phyloP scores from a whole-genome alignment of 306 rosid genomes.

The Mucuna pruriens region DNA sequence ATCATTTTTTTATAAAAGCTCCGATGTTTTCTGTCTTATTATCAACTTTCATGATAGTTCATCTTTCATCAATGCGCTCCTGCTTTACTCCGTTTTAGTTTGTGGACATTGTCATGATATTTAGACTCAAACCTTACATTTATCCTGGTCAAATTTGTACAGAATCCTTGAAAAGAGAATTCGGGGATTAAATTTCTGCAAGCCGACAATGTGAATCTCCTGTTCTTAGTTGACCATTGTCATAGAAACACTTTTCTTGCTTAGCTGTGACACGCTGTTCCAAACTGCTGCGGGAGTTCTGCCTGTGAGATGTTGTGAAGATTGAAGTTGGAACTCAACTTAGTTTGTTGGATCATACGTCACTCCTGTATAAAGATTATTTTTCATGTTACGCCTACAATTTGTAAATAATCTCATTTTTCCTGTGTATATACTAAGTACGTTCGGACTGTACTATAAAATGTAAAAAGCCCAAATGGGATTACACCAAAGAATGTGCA shows the following conservation, averaged over 20 bases:
- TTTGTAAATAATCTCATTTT: slow-evolving; percentile 22
- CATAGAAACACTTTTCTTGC: slow-evolving; percentile 23
- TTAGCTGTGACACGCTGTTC: slow-evolving; percentile 17
- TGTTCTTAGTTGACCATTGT: slow-evolving; percentile 28
- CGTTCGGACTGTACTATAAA: background rate
- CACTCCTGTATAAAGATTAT: slow-evolving; percentile 9
- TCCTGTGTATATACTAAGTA: slow-evolving; percentile 8
- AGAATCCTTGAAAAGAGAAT: slow-evolving; percentile 64
- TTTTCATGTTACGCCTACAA: slow-evolving; percentile 19
- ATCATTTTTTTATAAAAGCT: background rate
- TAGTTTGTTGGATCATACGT: background rate
- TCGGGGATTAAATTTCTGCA: slow-evolving; percentile 42
- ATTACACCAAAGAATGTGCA: background rate
- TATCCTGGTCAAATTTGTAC: slow-evolving; percentile 43
- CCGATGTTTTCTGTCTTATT: background rate
- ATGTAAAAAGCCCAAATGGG: background rate
- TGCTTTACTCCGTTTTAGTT: background rate
- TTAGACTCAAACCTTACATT: slow-evolving; percentile 11
- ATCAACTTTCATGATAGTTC: slow-evolving; percentile 11
- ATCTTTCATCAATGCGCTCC: background rate
- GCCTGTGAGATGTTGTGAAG: slow-evolving; percentile 22
- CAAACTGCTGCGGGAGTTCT: background rate
- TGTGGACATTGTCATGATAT: background rate
- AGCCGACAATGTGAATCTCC: slow-evolving; percentile 40
- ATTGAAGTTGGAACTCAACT: background rate